Evolutionary conservation across 768 basidiomycete genomes (phyloP).

Genomic region (Hirschioporus abietinus): DNA sequence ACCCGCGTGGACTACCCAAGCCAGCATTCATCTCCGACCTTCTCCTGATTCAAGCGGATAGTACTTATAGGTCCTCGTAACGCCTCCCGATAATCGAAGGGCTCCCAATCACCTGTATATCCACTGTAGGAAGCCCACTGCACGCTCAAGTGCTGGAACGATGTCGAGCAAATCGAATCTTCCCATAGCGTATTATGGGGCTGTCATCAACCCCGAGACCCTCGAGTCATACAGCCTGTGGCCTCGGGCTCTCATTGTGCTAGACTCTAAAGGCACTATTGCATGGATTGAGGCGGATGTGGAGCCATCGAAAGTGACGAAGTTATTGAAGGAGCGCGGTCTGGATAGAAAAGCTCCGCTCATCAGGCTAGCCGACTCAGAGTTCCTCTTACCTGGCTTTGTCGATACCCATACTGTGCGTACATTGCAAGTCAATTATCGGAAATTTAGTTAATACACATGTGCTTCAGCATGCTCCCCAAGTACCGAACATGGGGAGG

Average conservation of each 20-base stretch:
- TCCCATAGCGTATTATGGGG: constrained; percentile 46
- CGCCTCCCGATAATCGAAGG: neutral
- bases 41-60: neutral
- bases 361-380: constrained; percentile 35
- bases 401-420: constrained; percentile 89
- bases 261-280: constrained; percentile 50
- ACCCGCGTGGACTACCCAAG: neutral
- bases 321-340: constrained; percentile 49
- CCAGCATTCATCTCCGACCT: neutral
- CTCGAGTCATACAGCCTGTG: constrained; percentile 39
- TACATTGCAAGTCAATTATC: neutral
- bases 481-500: constrained; percentile 70
- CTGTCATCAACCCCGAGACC: constrained; percentile 49
- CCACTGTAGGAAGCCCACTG: no score
- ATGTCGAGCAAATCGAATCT: neutral
- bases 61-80: neutral
- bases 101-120: no score
- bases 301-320: constrained; percentile 37
- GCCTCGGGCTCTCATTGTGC: constrained; percentile 50
- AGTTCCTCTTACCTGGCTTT: constrained; percentile 83
- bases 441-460: neutral
- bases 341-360: constrained; percentile 29
- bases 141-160: neutral
- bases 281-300: constrained; percentile 69
- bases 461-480: constrained; percentile 65